Evolutionary conservation across 2,329 filamentous ascomycete genomes (phyloP), one percentile per base, ranked within the genome.

Genomic region (Venturia pyrina): DNA sequence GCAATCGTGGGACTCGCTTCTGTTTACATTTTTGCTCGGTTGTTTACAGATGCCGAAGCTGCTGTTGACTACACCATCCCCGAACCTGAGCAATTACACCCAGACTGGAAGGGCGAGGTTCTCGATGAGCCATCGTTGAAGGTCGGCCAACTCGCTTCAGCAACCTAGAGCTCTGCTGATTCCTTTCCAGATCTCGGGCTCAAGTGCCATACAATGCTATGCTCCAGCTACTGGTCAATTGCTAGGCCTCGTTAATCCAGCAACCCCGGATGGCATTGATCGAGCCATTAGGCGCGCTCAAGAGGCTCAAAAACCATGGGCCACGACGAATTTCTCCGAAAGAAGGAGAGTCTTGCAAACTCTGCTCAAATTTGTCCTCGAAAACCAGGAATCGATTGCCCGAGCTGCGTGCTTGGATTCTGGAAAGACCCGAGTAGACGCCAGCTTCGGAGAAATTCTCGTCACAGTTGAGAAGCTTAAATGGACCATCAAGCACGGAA

Each of bases 391-490:
- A 69, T 83, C 88, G 34, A 96, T 99, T 71, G 93, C 91, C 71
- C 84, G 86, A 19, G 86, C 91, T 40, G 93, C 93, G 62, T 96
- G 91, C 73, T 82, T 96, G 44, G 95, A 99, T 78, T 96, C 91
- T 53, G 95, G 95, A 69, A 99, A 99, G 82, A 97, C 96, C 1
- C 90, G 93, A 81, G 87, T 98, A 48, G 95, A 99, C 78, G 95
- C 93, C 0, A 88, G 90, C 70, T 87, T 99, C 66, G 95, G 95
- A 64, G 95, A 99, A 82, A 93, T 98, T 69, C 82, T 99, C 65
- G 92, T 97, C 53, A 97, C 95, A 7, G 87, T 85, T 0, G 95
- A 98, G 81, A 97, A 96, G 80, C 83, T 99, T 67, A 88, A 90
- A 73, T 99, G 95, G 95, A 96, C 92, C 3, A 88, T 98, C 68